A percentile compares a stretch with the other conserved stretches of the same genome.
phyloP scores from a whole-genome alignment of 2,329 filamentous ascomycete species.

The Neonectria coccinea region DNA sequence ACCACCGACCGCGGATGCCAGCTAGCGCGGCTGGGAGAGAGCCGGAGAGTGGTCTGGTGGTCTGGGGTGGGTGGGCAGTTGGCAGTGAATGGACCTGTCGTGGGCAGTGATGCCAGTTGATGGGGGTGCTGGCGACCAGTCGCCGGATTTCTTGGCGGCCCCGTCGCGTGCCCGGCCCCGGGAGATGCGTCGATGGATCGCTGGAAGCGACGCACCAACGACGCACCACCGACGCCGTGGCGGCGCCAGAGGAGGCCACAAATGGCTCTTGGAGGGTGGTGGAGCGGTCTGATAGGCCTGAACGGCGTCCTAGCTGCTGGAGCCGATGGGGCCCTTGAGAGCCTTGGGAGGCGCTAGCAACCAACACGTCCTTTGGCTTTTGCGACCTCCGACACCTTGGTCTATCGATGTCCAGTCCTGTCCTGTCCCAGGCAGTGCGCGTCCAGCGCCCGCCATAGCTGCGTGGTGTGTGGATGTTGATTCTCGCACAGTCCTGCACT shows the following conservation, averaged over 20 bases:
- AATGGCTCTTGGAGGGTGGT: background rate
- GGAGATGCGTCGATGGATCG: conserved; percentile 32
- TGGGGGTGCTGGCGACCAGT: conserved; percentile 14
- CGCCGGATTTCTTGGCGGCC: conserved; percentile 18
- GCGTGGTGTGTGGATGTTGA: background rate
- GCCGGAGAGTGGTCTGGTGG: conserved; percentile 1
- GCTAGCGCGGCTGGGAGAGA: conserved; percentile 15
- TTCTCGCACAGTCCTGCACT: background rate
- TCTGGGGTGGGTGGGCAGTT: conserved; percentile 9
- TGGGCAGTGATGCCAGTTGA: conserved; percentile 10
- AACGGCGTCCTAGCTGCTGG: background rate
- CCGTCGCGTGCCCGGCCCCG: conserved; percentile 28
- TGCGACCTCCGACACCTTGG: conserved; percentile 33
- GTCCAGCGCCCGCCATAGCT: conserved; percentile 12
- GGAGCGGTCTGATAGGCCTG: conserved; percentile 18
- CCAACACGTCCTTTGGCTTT: conserved; percentile 27
- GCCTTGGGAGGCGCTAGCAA: conserved; percentile 10
- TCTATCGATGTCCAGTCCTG: conserved; percentile 24
- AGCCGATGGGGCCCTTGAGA: background rate
- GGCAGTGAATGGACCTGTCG: conserved; percentile 6
- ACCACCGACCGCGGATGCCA: conserved; percentile 18
- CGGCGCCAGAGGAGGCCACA: conserved; percentile 13
- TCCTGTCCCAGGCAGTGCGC: conserved; percentile 12
- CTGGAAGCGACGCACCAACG: conserved; percentile 19
- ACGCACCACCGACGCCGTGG: conserved; percentile 19